Evolutionary conservation across 345 rosid species (phyloP).

Genomic region (Syzygium aqueum): DNA sequence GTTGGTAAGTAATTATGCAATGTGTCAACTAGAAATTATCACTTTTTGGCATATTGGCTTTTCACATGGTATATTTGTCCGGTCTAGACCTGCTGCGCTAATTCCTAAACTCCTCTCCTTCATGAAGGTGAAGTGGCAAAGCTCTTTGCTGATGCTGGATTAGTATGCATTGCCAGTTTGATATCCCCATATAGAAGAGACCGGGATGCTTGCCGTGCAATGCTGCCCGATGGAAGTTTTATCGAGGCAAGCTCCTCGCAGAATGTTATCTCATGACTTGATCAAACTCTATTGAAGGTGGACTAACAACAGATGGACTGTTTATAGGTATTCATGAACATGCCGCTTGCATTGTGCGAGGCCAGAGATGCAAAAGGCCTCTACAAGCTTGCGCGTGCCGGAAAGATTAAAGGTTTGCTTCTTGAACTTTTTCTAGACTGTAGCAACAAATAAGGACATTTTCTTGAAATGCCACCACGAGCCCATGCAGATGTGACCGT

Average conservation of each 20-base stretch:
- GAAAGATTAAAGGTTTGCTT: constrained; percentile 71
- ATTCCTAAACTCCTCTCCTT: neutral
- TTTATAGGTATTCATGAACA: constrained; percentile 81
- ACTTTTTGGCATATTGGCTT: neutral
- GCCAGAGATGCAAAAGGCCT: constrained; percentile 85
- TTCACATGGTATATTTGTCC: neutral
- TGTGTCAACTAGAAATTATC: neutral
- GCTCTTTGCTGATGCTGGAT: constrained; percentile 88
- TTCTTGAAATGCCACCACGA: neutral
- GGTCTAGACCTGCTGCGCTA: neutral
- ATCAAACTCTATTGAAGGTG: neutral
- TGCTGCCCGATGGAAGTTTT: constrained; percentile 54
- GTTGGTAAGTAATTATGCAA: constrained; percentile 51
- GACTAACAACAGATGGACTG: neutral
- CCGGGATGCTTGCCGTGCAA: constrained; percentile 76
- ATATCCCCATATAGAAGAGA: constrained; percentile 90
- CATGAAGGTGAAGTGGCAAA: constrained; percentile 78
- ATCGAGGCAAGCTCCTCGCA: constrained; percentile 52
- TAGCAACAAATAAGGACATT: neutral
- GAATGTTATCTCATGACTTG: neutral
- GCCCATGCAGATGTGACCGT: neutral
- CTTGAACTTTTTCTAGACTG: neutral
- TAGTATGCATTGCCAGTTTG: constrained; percentile 84
- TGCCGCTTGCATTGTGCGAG: constrained; percentile 73
- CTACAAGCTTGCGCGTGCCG: constrained; percentile 90